Conservation (phyloP, 805 yeast species). For the Kazachstania bromeliacearum region DNA sequence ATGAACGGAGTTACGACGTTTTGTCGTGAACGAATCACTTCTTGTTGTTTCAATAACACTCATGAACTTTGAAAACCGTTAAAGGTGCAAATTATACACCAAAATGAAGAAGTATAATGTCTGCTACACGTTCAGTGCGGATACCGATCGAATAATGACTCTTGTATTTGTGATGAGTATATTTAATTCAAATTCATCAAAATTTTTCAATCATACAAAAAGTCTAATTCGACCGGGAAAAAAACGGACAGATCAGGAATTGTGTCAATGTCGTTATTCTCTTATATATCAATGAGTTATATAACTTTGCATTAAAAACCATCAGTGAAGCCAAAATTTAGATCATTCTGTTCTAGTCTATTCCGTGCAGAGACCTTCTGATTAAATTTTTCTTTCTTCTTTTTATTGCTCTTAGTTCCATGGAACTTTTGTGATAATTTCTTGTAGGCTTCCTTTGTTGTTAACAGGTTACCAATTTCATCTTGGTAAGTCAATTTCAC, state of each 20-base stretch:
- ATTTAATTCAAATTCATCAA: too few relatives aligned
- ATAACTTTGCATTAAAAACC: background rate
- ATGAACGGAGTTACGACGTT: slow-evolving; percentile 13
- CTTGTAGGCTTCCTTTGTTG: slow-evolving; percentile 67
- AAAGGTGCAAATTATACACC: too few relatives aligned
- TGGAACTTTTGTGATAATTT: slow-evolving; percentile 70
- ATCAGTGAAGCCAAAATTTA: background rate
- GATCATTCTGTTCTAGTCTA: background rate
- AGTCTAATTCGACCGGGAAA: too few relatives aligned
- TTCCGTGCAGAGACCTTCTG: slow-evolving; percentile 18
- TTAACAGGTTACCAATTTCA: slow-evolving; percentile 48
- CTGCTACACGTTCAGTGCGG: too few relatives aligned
- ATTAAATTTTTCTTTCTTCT: slow-evolving; percentile 17
- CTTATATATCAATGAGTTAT: too few relatives aligned
- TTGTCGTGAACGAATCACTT: slow-evolving; percentile 1
- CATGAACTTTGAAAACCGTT: too few relatives aligned
- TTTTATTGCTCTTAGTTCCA: slow-evolving; percentile 36
- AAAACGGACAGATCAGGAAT: too few relatives aligned
- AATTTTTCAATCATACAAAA: too few relatives aligned
- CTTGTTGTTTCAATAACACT: background rate
- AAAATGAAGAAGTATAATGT: too few relatives aligned
- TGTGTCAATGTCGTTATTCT: too few relatives aligned
- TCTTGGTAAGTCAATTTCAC: slow-evolving; percentile 50
- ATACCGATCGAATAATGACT: too few relatives aligned
- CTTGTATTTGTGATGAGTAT: too few relatives aligned